A percentile compares a stretch with the other conserved stretches of the same genome.
phyloP scores from a whole-genome alignment of 2,329 filamentous ascomycete genomes.

The Hymenotorrendiella dingleyae region DNA sequence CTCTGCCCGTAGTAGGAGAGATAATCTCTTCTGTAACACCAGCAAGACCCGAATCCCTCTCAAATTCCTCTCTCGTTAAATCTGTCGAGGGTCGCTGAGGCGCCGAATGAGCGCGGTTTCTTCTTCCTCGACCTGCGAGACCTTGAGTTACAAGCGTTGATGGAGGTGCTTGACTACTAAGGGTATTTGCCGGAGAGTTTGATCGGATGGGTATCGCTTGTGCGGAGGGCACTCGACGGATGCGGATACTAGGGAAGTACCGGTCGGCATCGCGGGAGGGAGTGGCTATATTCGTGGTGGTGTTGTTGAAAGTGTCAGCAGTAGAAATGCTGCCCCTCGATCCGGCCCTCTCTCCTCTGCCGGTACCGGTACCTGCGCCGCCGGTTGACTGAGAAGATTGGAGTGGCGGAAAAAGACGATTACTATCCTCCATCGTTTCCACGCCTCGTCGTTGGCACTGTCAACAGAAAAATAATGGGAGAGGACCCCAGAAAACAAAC shows the following conservation, averaged over 20 bases:
- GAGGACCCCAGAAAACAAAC: too few relatives aligned
- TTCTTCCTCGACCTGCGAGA: constrained; percentile 1
- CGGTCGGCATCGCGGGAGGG: too few relatives aligned
- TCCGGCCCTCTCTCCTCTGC: too few relatives aligned
- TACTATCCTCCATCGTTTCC: too few relatives aligned
- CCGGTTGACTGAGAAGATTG: too few relatives aligned
- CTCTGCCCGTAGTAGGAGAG: constrained; percentile 7
- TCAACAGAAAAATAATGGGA: too few relatives aligned
- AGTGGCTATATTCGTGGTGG: too few relatives aligned
- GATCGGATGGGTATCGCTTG: neutral
- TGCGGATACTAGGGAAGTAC: constrained; percentile 7
- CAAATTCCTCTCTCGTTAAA: neutral
- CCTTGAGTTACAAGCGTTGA: neutral
- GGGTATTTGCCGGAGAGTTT: constrained; percentile 1
- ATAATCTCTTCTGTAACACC: constrained; percentile 13
- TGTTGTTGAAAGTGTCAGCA: too few relatives aligned
- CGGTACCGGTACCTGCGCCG: too few relatives aligned
- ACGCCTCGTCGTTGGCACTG: too few relatives aligned
- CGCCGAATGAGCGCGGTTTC: constrained; percentile 18
- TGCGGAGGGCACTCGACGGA: constrained; percentile 1
- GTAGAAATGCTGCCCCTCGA: too few relatives aligned
- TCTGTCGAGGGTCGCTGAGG: constrained; percentile 8
- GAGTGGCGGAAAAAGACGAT: too few relatives aligned
- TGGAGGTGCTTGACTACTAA: neutral
- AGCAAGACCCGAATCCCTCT: constrained; percentile 7